Evolutionary conservation across 2,329 filamentous ascomycete genomes (phyloP).

Genomic region (Alternaria gaisen): DNA sequence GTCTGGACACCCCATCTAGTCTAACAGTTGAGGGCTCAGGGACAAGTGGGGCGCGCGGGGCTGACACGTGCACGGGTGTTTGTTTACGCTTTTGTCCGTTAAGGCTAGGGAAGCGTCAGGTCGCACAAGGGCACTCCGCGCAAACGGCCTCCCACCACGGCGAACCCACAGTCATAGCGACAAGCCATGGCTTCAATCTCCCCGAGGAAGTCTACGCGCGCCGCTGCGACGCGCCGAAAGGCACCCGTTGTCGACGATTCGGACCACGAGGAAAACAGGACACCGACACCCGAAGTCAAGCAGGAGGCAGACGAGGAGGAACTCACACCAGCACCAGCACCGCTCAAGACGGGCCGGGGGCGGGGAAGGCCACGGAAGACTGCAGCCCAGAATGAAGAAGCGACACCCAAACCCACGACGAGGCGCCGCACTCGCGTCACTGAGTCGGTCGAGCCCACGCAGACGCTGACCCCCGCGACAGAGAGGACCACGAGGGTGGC

Average conservation of each 20-base stretch:
- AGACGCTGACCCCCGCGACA: slow-evolving; percentile 68
- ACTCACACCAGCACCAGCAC: slow-evolving; percentile 73
- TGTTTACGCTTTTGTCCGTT: slow-evolving; percentile 27
- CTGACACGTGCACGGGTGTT: slow-evolving; percentile 33
- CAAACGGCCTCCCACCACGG: slow-evolving; percentile 16
- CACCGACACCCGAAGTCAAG: slow-evolving; percentile 61
- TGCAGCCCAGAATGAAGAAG: slow-evolving; percentile 41
- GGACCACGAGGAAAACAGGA: slow-evolving; percentile 76
- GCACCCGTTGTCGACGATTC: slow-evolving; percentile 75
- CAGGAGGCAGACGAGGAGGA: slow-evolving; percentile 78
- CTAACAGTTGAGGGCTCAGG: not conserved
- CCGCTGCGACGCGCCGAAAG: slow-evolving; percentile 71
- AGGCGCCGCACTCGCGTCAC: slow-evolving; percentile 57
- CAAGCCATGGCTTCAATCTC: slow-evolving; percentile 51
- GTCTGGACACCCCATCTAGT: not conserved
- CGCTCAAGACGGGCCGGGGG: slow-evolving; percentile 64
- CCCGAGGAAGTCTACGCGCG: slow-evolving; percentile 66
- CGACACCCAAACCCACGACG: slow-evolving; percentile 58
- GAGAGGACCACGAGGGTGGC: slow-evolving; percentile 52
- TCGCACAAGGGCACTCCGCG: slow-evolving; percentile 13
- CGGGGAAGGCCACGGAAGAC: slow-evolving; percentile 63
- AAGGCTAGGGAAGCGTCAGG: slow-evolving; percentile 22
- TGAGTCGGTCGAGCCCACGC: slow-evolving; percentile 65
- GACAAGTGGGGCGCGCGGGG: slow-evolving; percentile 20
- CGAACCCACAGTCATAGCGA: slow-evolving; percentile 28